Evolutionary conservation across 306 rosid genomes (phyloP), one percentile per base, ranked within the genome.

Genomic region (Vigna radiata): DNA sequence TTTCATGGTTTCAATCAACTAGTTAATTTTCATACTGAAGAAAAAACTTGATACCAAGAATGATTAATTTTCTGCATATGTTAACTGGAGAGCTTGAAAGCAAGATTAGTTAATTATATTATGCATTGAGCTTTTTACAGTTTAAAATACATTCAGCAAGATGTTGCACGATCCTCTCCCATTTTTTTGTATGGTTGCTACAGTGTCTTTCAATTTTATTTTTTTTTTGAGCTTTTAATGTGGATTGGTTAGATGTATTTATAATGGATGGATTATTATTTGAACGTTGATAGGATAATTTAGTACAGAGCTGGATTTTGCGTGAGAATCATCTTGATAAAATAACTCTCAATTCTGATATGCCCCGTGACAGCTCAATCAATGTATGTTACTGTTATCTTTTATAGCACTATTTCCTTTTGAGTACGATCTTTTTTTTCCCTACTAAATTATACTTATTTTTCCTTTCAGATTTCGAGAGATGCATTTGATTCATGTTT

Each of bases 231-330:
- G 52, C 77, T 17, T 60, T 64, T 65, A 14, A 31, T 25, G 41
- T 59, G 49, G 19, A 65, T 75, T 72, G 41, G 41, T 43, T 52
- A 25, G 15, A 72, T 68, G 33, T 79, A 37, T 69, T 36, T 80
- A 41, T 39, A 46, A 50, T 60, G 83, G 83, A 68, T 49, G 46
- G 47, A 43, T 62, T 56, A 60, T 77, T 85, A 39, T 72, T 77
- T 41, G 56, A 84, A 70, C 83, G 68, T 62, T 85, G 76, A 65
- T 73, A 94, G 98, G 98, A 94, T 78, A 94, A 94, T 77, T 63
- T 58, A 85, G 74, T 90, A 39, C 88, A 85, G 52, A 70, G 95
- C 86, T 94, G 98, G 98, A 89, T 82, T 76, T 83, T 87, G 79
- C 84, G 10, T 15, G 86, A 80, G 60, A 84, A 73, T 63, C 50